Evolutionary conservation across 768 basidiomycete species (phyloP).

Genomic region (Lactarius quietus): DNA sequence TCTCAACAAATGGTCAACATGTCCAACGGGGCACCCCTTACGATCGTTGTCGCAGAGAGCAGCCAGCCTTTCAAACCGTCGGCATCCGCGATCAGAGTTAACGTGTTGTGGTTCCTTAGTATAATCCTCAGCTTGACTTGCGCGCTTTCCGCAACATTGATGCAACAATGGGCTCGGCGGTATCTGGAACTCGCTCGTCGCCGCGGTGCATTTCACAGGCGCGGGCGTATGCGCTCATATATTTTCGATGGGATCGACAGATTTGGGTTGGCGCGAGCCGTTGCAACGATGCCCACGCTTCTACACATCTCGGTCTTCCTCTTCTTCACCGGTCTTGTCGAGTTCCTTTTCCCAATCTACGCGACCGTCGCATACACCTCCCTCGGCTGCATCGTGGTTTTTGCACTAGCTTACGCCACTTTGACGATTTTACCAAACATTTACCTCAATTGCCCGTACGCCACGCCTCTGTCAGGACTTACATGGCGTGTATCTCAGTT

Average conservation of each 20-base stretch:
- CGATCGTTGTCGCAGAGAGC: not conserved
- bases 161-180: conserved; percentile 9
- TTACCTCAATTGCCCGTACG: conserved; percentile 2
- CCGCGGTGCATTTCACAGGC: not conserved
- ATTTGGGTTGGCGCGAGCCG: not conserved
- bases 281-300: not conserved
- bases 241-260: not conserved
- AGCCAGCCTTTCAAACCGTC: not conserved
- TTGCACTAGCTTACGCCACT: not conserved
- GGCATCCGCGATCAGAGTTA: conserved; percentile 1
- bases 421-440: conserved; percentile 2
- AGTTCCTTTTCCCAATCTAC: conserved; percentile 6
- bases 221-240: not conserved
- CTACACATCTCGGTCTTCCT: conserved; percentile 9
- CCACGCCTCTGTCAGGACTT: conserved; percentile 5
- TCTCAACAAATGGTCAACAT: not conserved
- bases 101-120: conserved; percentile 19
- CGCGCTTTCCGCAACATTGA: conserved; percentile 15
- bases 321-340: conserved; percentile 17
- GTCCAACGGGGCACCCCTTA: not conserved
- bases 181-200: not conserved
- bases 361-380: not conserved
- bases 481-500: conserved; percentile 1
- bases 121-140: conserved; percentile 3
- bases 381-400: not conserved